A percentile compares a stretch with the other conserved stretches of the same genome.
These are phyloP conservation scores for Mycena galericulata DNA, from an alignment of 768 basidiomycete species.

Conservation along the genomic window DNA sequence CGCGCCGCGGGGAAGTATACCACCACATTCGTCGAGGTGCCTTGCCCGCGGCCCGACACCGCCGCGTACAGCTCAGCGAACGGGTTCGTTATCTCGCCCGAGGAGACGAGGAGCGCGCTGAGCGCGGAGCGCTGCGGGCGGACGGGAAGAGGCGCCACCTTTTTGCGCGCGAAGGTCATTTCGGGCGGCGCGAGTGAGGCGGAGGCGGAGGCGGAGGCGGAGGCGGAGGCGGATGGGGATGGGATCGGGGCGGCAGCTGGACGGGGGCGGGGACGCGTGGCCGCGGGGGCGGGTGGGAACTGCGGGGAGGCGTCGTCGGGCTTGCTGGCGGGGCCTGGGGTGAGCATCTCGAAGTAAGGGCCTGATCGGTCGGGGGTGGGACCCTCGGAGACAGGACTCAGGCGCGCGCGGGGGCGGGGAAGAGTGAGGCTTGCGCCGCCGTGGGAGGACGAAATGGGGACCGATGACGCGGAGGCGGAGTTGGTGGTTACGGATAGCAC, in stretches of 20 bases:
- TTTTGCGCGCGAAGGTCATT: slow-evolving; percentile 64
- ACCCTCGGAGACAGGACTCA: slow-evolving; percentile 76
- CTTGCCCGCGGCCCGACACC: slow-evolving; percentile 81
- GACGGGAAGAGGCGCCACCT: slow-evolving; percentile 52
- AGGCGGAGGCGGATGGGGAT: slow-evolving; percentile 19
- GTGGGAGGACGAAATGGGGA: slow-evolving; percentile 61
- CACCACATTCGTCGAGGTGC: slow-evolving; percentile 71
- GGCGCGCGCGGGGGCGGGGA: slow-evolving; percentile 56
- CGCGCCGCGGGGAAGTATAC: slow-evolving; percentile 89
- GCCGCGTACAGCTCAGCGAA: slow-evolving; percentile 90
- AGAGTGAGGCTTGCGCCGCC: slow-evolving; percentile 42
- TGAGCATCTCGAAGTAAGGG: slow-evolving; percentile 68
- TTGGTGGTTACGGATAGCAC: slow-evolving; percentile 63
- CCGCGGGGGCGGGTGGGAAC: slow-evolving; percentile 29
- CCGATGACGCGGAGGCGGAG: slow-evolving; percentile 71
- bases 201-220: slow-evolving; percentile 34
- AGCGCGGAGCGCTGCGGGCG: slow-evolving; percentile 71
- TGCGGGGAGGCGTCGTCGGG: slow-evolving; percentile 29
- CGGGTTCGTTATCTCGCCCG: slow-evolving; percentile 79
- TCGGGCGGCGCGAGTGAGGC: slow-evolving; percentile 40
- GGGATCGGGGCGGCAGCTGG: slow-evolving; percentile 26
- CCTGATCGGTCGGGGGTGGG: slow-evolving; percentile 52
- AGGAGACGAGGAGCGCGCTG: slow-evolving; percentile 78
- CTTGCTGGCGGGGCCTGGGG: slow-evolving; percentile 49
- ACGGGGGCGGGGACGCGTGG: slow-evolving; percentile 16